Evolutionary conservation across 768 basidiomycete genomes (phyloP), one percentile per base, ranked within the genome.

Genomic region (Favolaschia claudopus): DNA sequence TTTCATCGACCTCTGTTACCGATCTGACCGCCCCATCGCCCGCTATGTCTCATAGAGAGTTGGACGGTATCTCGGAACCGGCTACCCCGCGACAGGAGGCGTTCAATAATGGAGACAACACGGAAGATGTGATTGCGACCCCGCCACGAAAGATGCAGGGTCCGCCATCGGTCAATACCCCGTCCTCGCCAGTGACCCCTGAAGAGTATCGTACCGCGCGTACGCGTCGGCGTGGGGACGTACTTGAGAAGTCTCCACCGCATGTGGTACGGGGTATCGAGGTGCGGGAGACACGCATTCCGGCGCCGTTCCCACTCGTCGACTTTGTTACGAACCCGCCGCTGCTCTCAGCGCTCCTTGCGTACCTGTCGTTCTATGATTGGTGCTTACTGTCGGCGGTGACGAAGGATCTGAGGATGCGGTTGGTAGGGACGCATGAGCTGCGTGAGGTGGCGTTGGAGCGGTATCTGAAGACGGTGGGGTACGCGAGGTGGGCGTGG

Each of bases 401-500:
- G 13, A 86, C 83, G 67, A 84, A 85, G 69, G 77, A 77, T 38
- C 77, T 89, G 10, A 79, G 85, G 36, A 71, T 73, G 24, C 67
- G 74, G 44, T 59, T 92, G 37, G 81, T 83, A 47, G 79, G 84
- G 63, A 78, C 72, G 22, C 71, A 79, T 7, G 75, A 75, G 33
- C 71, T 91, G 34, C 76, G 85, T 34, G 93, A 94, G 70, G 78
- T 73, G 10, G 84, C 90, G 14, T 69, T 95, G 58, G 88, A 91
- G 73, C 75, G 88, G 31, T 93, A 83, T 72, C 71, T 95, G 64
- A 75, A 75, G 32, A 87, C 86, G 1, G 85, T 94, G 6, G 93
- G 93, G 15, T 95, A 94, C 72, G 66, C 70, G 45, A 76, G 83
- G 52, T 95, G 93, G 93, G 55, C 55, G 2, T 84, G 82, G 80